Base-by-base conservation (phyloP, 1,284 basidiomycete species). In the Abortiporus biennis region DNA sequence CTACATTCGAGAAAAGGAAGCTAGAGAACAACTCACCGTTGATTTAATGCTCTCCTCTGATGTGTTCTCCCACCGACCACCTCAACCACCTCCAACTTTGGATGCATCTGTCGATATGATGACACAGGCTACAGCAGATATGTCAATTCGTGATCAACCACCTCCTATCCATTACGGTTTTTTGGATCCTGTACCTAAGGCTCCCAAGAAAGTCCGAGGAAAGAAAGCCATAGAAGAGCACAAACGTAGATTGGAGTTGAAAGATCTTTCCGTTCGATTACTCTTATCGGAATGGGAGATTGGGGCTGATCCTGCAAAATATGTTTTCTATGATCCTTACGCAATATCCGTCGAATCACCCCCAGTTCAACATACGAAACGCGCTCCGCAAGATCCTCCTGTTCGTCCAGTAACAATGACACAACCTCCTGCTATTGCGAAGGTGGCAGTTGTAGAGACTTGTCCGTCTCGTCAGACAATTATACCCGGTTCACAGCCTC, bases 271-370 rank as follows among this genome's bases (percentile, higher is more conserved):
- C 8, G 75, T 81, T 5, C 70, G 79, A 27, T 64, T 79, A 12
- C 64, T 88, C 29, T 58, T 88, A 41, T 69, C 72, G 41, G 80
- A 83, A 38, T 88, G 85, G 85, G 67, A 74, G 40, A 45, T 75
- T 15, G 77, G 79, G 6, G 51, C 64, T 2, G 65, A 78, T 56
- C 73, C 76, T 2, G 59, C 66, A 3, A 54, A 69, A 6, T 80
- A 76, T 49, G 53, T 55, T 3, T 83, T 76, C 54, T 56, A 53
- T 12, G 78, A 85, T 50, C 73, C 74, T 2, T 85, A 83, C 52
- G 65, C 65, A 33, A 54, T 58, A 19, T 50, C 51, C 15, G 62
- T 67, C 38, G 8, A n/a, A 8, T 8, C 8, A 8, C 50, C 43
- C 11, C 33, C 44, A 33, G 19, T 42, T 21, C 44, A 37, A 15